Base-by-base conservation (phyloP, 2,329 filamentous ascomycete genomes). In the Proliferodiscus dingleyae region DNA sequence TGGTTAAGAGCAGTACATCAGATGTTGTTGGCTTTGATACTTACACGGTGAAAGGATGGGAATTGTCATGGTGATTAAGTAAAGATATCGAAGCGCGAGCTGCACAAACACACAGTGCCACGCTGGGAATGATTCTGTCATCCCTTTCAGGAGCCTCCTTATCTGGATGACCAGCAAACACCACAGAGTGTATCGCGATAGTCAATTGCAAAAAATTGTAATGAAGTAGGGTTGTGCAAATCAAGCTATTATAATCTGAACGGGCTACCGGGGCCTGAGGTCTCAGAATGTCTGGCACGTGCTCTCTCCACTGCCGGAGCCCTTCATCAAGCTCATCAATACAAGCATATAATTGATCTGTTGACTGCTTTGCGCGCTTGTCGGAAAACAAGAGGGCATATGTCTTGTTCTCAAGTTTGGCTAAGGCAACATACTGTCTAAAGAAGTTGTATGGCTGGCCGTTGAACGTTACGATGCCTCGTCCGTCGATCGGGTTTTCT, bases 201-300 rank as follows among this genome's bases (percentile, higher is more conserved):
- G 46, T 49, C 19, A 52, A 21, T 24, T 52, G 50, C 19, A 47
- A 50, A 33, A 50, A 52, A 6, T 32, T 43, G 34, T 52, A 52
- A 42, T 52, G 47, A 21, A 52, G 34, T 13, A 47, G 30, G 5
- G 50, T 52, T 10, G 46, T 10, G 26, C 42, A 47, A 18, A 52
- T 45, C 11, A 52, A 32, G 10, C 32, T 32, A 9, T 34, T 34
- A 24, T 46, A 38, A 21, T 37, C 30, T 11, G 37, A 29, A 13
- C n/a, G 28, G 23, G 41, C 30, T 22, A 47, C 15, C 9, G 37
- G 37, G 8, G 18, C 45, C 28, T 47, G 30, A 4, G 50, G 47
- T 26, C 30, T 38, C 9, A 43, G 16, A 3, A 46, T 34, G 8
- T 52, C 50, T 3, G 50, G 50, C 4, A 50, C 29, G 23, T 39